Percentiles rank a stretch among this genome's conserved stretches.
Evolutionary conservation across 192 early-diverging fungal species (phyloP).

Genomic region (Dissophora ornata): DNA sequence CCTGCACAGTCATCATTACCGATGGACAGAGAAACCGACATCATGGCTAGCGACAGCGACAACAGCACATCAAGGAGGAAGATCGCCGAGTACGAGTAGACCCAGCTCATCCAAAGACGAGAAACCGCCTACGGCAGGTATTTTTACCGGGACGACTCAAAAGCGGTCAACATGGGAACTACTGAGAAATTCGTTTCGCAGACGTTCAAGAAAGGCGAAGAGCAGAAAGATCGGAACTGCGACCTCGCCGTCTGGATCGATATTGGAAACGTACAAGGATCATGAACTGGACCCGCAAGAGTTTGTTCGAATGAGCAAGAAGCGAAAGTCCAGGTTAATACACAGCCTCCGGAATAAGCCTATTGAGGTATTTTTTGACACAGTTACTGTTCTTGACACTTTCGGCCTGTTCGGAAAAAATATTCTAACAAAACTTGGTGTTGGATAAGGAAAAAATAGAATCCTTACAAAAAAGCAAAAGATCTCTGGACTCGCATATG

Average conservation of each 20-base stretch:
- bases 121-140: constrained; percentile 15
- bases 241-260: constrained; percentile 16
- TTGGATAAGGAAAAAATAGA: too few relatives aligned
- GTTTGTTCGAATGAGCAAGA: constrained; percentile 35
- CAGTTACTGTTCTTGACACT: background rate
- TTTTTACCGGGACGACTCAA: background rate
- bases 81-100: constrained; percentile 14
- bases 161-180: constrained; percentile 17
- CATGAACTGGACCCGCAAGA: constrained; percentile 36
- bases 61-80: constrained; percentile 13
- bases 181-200: constrained; percentile 14
- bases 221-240: background rate
- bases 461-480: constrained; percentile 46
- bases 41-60: constrained; percentile 4
- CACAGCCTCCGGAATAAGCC: constrained; percentile 44
- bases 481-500: constrained; percentile 36
- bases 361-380: constrained; percentile 25
- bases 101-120: constrained; percentile 28
- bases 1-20: constrained; percentile 1
- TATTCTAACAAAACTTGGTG: too few relatives aligned
- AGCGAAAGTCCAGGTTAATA: constrained; percentile 25
- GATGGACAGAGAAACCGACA: constrained; percentile 26
- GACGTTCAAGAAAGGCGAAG: background rate
- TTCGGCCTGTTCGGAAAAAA: too few relatives aligned
- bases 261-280: constrained; percentile 15